A percentile compares a stretch with the other conserved stretches of the same genome.
Evolutionary conservation across 1,284 basidiomycete species (phyloP).

Genomic region (Austroboletus novae-zelandiae): DNA sequence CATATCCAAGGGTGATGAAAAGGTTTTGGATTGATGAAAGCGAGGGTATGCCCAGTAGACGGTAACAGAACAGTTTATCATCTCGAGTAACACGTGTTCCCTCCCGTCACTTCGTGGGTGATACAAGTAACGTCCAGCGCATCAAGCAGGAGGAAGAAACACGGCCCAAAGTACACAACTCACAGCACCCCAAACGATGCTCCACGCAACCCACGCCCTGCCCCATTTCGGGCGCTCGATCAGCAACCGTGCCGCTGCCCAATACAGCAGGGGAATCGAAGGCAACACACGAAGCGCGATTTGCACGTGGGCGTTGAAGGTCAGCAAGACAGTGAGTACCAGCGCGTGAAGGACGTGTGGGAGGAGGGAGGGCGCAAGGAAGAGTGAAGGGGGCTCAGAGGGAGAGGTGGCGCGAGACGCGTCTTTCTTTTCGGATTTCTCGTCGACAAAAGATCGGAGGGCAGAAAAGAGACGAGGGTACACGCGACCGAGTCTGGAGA

Average conservation of each 20-base stretch:
- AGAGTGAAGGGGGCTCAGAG: slow-evolving; percentile 18
- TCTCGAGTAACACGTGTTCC: no score
- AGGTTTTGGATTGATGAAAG: no score
- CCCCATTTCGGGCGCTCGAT: slow-evolving; percentile 46
- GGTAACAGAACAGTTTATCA: no score
- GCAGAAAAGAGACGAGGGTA: slow-evolving; percentile 7
- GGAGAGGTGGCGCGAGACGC: not conserved
- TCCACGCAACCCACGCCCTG: slow-evolving; percentile 67
- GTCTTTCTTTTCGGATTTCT: not conserved
- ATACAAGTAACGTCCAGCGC: no score
- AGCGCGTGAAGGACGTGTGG: slow-evolving; percentile 75
- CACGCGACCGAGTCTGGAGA: slow-evolving; percentile 24
- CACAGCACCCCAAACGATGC: slow-evolving; percentile 69
- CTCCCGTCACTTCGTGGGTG: no score
- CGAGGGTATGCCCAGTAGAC: no score
- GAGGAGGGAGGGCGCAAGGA: slow-evolving; percentile 37
- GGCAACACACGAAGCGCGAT: slow-evolving; percentile 83
- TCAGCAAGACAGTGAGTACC: slow-evolving; percentile 57
- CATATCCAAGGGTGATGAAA: no score
- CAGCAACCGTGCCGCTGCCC: slow-evolving; percentile 73
- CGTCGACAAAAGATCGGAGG: not conserved
- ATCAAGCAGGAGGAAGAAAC: slow-evolving; percentile 87
- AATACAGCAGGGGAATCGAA: slow-evolving; percentile 81
- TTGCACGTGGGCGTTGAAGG: slow-evolving; percentile 87
- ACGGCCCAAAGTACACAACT: slow-evolving; percentile 81